phyloP scores from a whole-genome alignment of 352 stramenopile genomes.

The Pythium pyrilobum region DNA sequence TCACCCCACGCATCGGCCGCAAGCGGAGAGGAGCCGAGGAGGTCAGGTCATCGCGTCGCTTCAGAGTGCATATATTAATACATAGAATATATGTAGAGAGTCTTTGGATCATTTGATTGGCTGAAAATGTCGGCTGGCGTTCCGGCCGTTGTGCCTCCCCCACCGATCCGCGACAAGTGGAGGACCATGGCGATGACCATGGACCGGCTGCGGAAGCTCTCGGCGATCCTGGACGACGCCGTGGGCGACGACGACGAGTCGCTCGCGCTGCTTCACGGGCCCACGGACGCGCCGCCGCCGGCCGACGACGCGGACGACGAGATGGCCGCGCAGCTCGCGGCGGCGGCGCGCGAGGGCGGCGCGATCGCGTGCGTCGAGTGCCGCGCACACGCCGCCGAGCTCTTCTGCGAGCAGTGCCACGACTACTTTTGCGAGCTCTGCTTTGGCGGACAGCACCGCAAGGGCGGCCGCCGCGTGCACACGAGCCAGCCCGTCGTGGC shows the following conservation, averaged over 20 bases:
- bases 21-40: too few relatives aligned
- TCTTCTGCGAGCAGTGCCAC: constrained; percentile 86
- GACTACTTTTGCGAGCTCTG: constrained; percentile 88
- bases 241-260: constrained; percentile 51
- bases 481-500: constrained; percentile 67
- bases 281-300: not conserved
- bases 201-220: constrained; percentile 74
- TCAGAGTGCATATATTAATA: too few relatives aligned
- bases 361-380: constrained; percentile 74
- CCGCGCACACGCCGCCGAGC: constrained; percentile 49
- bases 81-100: too few relatives aligned
- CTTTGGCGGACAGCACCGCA: constrained; percentile 79
- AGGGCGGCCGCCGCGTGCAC: constrained; percentile 70
- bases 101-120: too few relatives aligned
- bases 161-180: too few relatives aligned
- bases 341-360: constrained; percentile 25
- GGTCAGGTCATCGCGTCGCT: too few relatives aligned
- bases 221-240: constrained; percentile 71
- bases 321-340: constrained; percentile 4
- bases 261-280: constrained; percentile 36
- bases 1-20: too few relatives aligned
- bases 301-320: constrained; percentile 9
- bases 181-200: constrained; percentile 31
- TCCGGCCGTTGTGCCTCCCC: too few relatives aligned
- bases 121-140: too few relatives aligned